Evolutionary conservation across 2,329 filamentous ascomycete genomes (phyloP), one percentile per base, ranked within the genome.

Genomic region (Cladophialophora yegresii): DNA sequence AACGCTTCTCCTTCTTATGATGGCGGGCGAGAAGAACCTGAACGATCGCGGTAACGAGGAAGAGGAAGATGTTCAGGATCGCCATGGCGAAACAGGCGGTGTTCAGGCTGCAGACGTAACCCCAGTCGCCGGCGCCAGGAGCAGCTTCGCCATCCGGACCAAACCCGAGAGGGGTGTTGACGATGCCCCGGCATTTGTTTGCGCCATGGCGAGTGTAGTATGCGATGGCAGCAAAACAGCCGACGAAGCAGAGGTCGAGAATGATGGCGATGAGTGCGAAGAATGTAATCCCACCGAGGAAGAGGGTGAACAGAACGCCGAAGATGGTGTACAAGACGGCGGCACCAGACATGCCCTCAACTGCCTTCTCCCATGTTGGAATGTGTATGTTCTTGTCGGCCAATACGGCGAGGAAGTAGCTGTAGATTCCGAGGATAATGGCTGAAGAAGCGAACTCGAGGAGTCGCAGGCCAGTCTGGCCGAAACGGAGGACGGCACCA

Each of bases 11-110:
- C 72, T 87, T 88, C 78, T 87, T 86, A 81, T 90, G 89, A 76
- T 90, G 83, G 65, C 87, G 86, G 71, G 85, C 84, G 53, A 93
- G 84, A 56, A 83, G 81, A 57, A 91, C 69, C 73, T 93, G 90
- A 67, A 89, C 81, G 63, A 87, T 74, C 58, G 90, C 86, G 56
- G 90, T 91, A 73, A 91, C 73, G 71, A 91, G 74, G 82, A 93
- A 95, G 77, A 93, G 87, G 79, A 90, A 92, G 87, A 90, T 87
- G 73, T 84, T 89, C 62, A 92, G 85, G 65, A 97, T 89, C 32
- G 92, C 81, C 16, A 95, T 87, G 3, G 90, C 89, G 69, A 97
- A 88, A 65, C 82, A 85, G 51, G 88, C 92, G 56, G 87, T 91
- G 78, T 96, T 86, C 70, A 96, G 80, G 64, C 82, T 82, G 80